A percentile compares a stretch with the other conserved stretches of the same genome.
Evolutionary conservation across 164 flowering plant species (phyloP).

Genomic region (Magnolia sinica): DNA sequence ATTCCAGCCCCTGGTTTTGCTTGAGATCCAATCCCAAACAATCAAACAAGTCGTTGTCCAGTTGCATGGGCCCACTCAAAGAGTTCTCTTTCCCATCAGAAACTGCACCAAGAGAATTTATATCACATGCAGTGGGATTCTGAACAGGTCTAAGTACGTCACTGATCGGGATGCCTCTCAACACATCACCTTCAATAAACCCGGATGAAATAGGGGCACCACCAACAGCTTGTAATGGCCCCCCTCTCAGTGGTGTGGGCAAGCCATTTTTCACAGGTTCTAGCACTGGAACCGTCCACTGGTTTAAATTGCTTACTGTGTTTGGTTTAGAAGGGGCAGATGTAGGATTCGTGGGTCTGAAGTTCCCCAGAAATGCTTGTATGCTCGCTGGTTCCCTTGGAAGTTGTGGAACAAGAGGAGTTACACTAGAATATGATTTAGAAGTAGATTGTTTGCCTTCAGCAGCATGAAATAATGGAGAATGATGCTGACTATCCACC

Average conservation of each 20-base stretch:
- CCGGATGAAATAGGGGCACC: constrained; percentile 21
- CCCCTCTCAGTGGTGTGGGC: constrained; percentile 9
- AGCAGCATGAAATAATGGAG: constrained; percentile 12
- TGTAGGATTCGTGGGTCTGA: constrained; percentile 12
- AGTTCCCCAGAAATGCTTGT: constrained; percentile 17
- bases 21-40: constrained; percentile 28
- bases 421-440: background rate
- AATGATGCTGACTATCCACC: constrained; percentile 13
- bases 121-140: constrained; percentile 27
- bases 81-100: constrained; percentile 21
- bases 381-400: background rate
- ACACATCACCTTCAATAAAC: constrained; percentile 14
- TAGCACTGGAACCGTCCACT: constrained; percentile 32
- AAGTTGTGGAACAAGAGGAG: background rate
- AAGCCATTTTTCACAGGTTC: constrained; percentile 20
- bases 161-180: constrained; percentile 1
- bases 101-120: constrained; percentile 9
- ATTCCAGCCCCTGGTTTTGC: constrained; percentile 21
- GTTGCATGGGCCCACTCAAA: constrained; percentile 12
- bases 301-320: constrained; percentile 27
- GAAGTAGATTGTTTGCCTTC: constrained; percentile 7
- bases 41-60: constrained; percentile 29
- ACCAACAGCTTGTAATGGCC: constrained; percentile 22
- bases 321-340: constrained; percentile 17
- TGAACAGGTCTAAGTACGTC: constrained; percentile 28